Base-by-base conservation (phyloP, 148 eudicot genomes). In the Nepenthes mirabilis region DNA sequence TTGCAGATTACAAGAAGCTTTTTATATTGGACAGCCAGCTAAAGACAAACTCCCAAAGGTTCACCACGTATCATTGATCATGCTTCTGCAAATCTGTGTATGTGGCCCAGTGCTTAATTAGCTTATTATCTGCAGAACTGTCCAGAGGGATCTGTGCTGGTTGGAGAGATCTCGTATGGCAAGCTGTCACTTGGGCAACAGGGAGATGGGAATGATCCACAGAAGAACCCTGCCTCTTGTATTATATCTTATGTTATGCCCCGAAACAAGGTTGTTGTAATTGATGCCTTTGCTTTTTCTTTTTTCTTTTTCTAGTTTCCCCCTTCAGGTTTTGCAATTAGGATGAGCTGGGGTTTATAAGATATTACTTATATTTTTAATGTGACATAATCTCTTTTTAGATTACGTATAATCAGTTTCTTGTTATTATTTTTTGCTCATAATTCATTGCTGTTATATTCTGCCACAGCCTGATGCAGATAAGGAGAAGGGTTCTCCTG, bases 41-140 rank as follows among this genome's bases (percentile, higher is more conserved):
- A 89, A 84, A 71, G 99, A 89, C 71, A 83, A 80, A 75, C 80
- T 89, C 55, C 99, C 99, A 1, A 94, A 94, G 97, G 99, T 94
- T 74, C 59, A 10, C 23, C 40, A 33, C 57, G 36, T 56, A 34
- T 9, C 55, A 45, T 13, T 51, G 47, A 11, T 12, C 37, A 52
- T 65, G 37, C 34, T 58, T 50, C 23, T 36, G 43, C 6, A 11
- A 32, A 33, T 47, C 37, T 52, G 9, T 58, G 14, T 37, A 6
- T 50, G 1, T 45, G 6, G 48, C 60, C 58, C 48, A 23, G 48
- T 55, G 2, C 52, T 47, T 69, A 43, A 59, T 59, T 36, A 43
- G 43, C 56, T 35, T 58, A 37, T 7, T 23, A 33, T 65, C 14
- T 76, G 75, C 91, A 94, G 99, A 85, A 79, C 64, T 75, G 79